Percentiles rank a stretch among this genome's conserved stretches.
Conservation (phyloP, 257 asterid genomes). For the Craterostigma plantagineum region DNA sequence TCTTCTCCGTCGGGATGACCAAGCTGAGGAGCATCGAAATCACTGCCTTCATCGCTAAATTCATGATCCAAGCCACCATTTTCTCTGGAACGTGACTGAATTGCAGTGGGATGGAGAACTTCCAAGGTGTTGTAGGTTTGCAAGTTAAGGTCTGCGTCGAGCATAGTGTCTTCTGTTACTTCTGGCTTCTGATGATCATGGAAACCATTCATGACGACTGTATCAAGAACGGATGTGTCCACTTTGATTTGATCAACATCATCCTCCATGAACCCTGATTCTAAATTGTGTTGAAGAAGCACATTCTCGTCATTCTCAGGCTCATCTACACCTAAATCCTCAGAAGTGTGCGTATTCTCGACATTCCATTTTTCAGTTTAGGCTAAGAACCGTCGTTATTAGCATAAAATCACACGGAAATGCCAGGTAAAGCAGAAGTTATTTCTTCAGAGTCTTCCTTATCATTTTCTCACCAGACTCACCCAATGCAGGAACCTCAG, state of each 20-base stretch:
- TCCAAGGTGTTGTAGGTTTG: too few species aligned
- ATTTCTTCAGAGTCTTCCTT: constrained; percentile 12
- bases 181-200: neutral
- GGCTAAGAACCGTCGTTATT: too few species aligned
- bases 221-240: constrained; percentile 8
- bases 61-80: too few species aligned
- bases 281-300: constrained; percentile 12
- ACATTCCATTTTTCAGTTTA: too few species aligned
- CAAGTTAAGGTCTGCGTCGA: constrained; percentile 9
- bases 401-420: too few species aligned
- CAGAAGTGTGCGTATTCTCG: constrained; percentile 10
- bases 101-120: too few species aligned
- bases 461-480: constrained; percentile 15
- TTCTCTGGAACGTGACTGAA: too few species aligned
- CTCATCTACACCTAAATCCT: constrained; percentile 16
- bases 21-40: too few species aligned
- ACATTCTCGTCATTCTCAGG: constrained; percentile 11
- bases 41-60: too few species aligned
- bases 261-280: constrained; percentile 14
- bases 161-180: neutral
- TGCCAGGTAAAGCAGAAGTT: constrained; percentile 10
- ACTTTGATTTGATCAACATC: constrained; percentile 21
- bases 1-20: too few species aligned
- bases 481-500: constrained; percentile 11
- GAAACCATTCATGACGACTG: constrained; percentile 7